Conservation (phyloP, 2,329 filamentous ascomycete species). For the Trichoderma sp. region DNA sequence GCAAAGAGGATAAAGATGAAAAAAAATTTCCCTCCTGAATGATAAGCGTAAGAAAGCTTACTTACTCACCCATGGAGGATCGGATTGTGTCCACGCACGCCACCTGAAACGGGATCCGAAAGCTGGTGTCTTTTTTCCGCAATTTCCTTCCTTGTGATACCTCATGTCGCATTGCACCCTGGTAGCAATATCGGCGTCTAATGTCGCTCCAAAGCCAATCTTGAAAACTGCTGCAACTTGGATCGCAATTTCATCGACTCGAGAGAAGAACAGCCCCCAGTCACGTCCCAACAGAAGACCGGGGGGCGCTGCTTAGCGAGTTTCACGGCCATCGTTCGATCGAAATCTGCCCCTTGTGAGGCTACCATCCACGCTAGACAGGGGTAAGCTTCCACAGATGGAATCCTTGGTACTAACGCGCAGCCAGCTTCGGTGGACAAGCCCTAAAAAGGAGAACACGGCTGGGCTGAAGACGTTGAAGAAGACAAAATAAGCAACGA, state of each 20-base stretch:
- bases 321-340: constrained; percentile 28
- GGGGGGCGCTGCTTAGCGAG: constrained; percentile 25
- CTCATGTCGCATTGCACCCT: constrained; percentile 21
- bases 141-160: constrained; percentile 13
- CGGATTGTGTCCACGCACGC: constrained; percentile 11
- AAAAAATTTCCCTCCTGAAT: constrained; percentile 14
- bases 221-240: background rate
- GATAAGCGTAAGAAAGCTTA: constrained; percentile 17
- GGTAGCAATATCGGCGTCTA: background rate
- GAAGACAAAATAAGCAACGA: background rate
- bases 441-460: constrained; percentile 14
- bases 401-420: background rate
- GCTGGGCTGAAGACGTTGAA: constrained; percentile 1
- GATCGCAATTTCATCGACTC: constrained; percentile 18
- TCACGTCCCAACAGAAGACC: constrained; percentile 7
- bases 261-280: background rate
- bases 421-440: constrained; percentile 25
- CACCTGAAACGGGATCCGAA: constrained; percentile 21
- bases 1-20: background rate
- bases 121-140: background rate
- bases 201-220: background rate
- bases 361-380: constrained; percentile 27
- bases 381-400: constrained; percentile 21
- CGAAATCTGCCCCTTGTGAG: constrained; percentile 27
- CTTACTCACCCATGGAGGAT: background rate